Conservation (phyloP, 305 asterid genomes). For the Fraxinus nigra region DNA sequence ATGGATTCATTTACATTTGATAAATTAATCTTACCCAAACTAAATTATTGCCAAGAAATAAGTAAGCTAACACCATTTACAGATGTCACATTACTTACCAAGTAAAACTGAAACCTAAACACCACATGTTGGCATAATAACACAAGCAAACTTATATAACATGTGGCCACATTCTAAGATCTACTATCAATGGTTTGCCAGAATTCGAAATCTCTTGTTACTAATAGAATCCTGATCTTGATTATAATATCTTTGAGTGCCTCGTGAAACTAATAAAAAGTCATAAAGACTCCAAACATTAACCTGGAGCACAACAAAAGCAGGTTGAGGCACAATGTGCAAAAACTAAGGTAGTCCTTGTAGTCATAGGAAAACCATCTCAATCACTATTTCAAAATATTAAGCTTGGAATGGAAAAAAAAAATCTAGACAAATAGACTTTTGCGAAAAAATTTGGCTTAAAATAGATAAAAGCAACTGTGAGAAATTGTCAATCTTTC, state of each 20-base stretch:
- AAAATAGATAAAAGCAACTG: neutral
- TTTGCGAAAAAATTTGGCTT: neutral
- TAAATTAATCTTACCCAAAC: neutral
- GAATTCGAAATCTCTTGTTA: neutral
- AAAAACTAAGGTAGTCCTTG: neutral
- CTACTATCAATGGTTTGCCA: neutral
- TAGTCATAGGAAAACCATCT: slow-evolving; percentile 1
- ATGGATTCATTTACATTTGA: neutral
- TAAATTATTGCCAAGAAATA: neutral
- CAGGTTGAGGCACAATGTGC: slow-evolving; percentile 11
- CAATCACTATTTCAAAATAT: slow-evolving; percentile 17
- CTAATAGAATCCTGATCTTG: neutral
- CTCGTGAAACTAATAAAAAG: neutral
- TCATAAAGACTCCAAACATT: slow-evolving; percentile 2
- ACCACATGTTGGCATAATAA: neutral
- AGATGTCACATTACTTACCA: neutral
- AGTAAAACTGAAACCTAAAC: neutral
- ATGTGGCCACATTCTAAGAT: neutral
- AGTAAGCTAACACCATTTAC: neutral
- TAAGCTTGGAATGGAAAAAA: neutral
- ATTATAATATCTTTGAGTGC: neutral
- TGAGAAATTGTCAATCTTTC: neutral
- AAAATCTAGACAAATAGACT: neutral
- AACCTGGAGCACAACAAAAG: slow-evolving; percentile 12
- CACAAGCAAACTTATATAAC: neutral